Conservation (phyloP, 768 basidiomycete species). For the Exidia glandulosa region DNA sequence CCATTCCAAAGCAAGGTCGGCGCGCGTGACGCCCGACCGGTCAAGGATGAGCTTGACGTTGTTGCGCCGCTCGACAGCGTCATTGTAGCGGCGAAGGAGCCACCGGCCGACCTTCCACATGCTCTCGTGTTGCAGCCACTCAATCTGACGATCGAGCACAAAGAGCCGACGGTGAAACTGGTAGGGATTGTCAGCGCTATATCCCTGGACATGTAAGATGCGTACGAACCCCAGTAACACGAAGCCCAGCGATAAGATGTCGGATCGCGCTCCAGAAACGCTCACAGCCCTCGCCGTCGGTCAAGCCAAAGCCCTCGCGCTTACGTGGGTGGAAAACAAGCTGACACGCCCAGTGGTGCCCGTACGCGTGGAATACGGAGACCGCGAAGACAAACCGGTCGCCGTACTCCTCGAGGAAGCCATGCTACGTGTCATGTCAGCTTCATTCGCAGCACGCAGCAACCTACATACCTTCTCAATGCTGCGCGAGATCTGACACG, state of each 20-base stretch:
- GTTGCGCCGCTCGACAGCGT: too few species aligned
- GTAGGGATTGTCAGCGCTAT: not conserved
- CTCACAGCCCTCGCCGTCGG: slow-evolving; percentile 27
- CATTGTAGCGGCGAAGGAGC: not conserved
- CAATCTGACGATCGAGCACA: not conserved
- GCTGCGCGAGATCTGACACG: slow-evolving; percentile 26
- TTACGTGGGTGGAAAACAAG: slow-evolving; percentile 24
- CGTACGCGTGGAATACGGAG: slow-evolving; percentile 28
- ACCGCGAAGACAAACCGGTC: slow-evolving; percentile 19
- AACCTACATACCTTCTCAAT: not conserved
- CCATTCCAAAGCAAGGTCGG: not conserved
- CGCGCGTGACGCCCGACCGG: not conserved
- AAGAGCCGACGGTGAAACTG: not conserved
- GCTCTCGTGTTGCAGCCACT: not conserved
- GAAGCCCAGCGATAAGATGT: slow-evolving; percentile 24
- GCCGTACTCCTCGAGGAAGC: slow-evolving; percentile 4
- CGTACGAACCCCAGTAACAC: slow-evolving; percentile 20
- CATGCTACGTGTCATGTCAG: slow-evolving; percentile 1
- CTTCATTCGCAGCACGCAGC: not conserved
- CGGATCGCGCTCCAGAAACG: slow-evolving; percentile 21
- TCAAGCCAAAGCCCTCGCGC: slow-evolving; percentile 18
- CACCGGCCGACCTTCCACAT: not conserved
- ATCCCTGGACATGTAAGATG: not conserved
- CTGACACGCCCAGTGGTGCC: slow-evolving; percentile 28
- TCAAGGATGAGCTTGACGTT: not conserved